A percentile compares a stretch with the other conserved stretches of the same genome.
Evolutionary conservation across 164 flowering plant genomes (phyloP).

Genomic region (Cinnamomum micranthum): DNA sequence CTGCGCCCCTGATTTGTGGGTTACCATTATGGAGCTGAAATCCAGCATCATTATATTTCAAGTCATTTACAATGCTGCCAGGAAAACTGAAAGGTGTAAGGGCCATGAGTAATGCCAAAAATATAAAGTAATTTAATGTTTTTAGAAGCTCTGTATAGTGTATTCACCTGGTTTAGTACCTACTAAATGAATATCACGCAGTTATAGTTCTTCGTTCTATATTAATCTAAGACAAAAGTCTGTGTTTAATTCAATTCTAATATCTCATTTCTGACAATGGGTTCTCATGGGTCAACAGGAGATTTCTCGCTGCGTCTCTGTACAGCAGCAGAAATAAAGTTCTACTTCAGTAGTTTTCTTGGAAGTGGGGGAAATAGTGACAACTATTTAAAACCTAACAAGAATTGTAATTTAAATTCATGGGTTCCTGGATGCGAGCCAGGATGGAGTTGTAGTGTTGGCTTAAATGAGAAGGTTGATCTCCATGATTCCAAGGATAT

Average conservation of each 20-base stretch:
- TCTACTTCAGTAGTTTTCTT: conserved; percentile 49
- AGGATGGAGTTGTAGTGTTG: conserved; percentile 84
- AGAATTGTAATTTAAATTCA: conserved; percentile 71
- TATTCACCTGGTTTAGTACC: not conserved
- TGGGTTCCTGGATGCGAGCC: conserved; percentile 93
- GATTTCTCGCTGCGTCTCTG: conserved; percentile 61
- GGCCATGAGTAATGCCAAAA: no score
- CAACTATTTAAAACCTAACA: conserved; percentile 59
- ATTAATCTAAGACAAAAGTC: not conserved
- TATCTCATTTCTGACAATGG: not conserved
- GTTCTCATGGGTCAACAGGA: conserved; percentile 29
- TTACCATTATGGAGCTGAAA: no score
- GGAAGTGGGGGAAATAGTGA: conserved; percentile 31
- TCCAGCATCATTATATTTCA: no score
- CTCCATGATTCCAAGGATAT: conserved; percentile 38
- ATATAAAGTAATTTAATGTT: not conserved
- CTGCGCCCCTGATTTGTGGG: no score
- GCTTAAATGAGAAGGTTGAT: conserved; percentile 36
- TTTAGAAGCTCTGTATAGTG: not conserved
- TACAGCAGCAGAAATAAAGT: conserved; percentile 80
- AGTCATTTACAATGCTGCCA: no score
- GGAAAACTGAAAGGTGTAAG: no score
- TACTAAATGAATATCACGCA: not conserved
- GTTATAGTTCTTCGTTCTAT: not conserved
- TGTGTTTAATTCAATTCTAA: not conserved